Conservation (phyloP, 2,329 filamentous ascomycete species). For the Botrytis elliptica region DNA sequence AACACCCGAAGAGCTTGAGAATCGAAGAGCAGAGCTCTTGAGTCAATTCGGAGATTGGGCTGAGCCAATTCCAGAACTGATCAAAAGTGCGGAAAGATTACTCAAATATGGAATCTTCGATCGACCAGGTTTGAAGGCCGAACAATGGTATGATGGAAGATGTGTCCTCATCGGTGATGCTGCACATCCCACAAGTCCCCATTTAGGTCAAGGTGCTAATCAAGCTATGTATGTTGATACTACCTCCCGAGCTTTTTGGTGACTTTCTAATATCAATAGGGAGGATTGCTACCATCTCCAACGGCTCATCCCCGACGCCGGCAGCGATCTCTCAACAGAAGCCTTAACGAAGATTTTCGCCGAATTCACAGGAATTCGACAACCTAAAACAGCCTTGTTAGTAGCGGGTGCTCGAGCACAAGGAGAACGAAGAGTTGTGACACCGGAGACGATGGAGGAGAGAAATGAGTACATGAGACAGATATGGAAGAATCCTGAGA, state of each 20-base stretch:
- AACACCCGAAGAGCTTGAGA: neutral
- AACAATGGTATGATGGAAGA: slow-evolving; percentile 39
- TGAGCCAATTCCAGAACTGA: slow-evolving; percentile 13
- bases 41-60: slow-evolving; percentile 18
- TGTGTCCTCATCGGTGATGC: slow-evolving; percentile 55
- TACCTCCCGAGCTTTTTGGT: neutral
- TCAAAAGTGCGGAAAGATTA: slow-evolving; percentile 18
- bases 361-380: slow-evolving; percentile 14
- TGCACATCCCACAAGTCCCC: slow-evolving; percentile 43
- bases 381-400: slow-evolving; percentile 16
- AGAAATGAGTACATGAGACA: slow-evolving; percentile 18
- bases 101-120: slow-evolving; percentile 23
- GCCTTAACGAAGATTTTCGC: slow-evolving; percentile 1
- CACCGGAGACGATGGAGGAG: slow-evolving; percentile 3
- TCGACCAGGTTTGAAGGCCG: slow-evolving; percentile 13
- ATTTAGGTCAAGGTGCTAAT: slow-evolving; percentile 26
- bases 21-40: neutral
- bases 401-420: slow-evolving; percentile 20
- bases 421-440: slow-evolving; percentile 17
- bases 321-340: neutral
- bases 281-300: slow-evolving; percentile 19
- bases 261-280: neutral
- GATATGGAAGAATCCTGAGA: neutral
- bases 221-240: slow-evolving; percentile 20
- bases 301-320: neutral